phyloP scores from a whole-genome alignment of 441 rosid species.

The Iberis amara region DNA sequence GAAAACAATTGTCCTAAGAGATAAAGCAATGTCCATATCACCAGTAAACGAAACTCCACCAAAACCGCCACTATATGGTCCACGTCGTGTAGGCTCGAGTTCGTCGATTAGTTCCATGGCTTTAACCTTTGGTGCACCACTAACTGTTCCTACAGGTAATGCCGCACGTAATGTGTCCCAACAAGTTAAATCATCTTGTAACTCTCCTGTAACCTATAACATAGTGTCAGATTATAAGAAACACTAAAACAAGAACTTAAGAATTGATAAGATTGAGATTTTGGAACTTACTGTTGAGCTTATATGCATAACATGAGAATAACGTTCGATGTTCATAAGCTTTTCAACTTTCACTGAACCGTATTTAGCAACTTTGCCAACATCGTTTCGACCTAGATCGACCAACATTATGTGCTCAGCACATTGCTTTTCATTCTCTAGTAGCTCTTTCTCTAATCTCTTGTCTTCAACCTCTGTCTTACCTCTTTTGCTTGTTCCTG shows the following conservation, averaged over 20 bases:
- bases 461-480: slow-evolving; percentile 61
- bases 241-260: not conserved
- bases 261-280: no score
- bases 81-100: slow-evolving; percentile 65
- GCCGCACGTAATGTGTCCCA: slow-evolving; percentile 87
- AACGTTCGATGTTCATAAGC: slow-evolving; percentile 81
- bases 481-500: slow-evolving; percentile 81
- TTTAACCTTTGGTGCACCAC: slow-evolving; percentile 92
- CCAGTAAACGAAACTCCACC: slow-evolving; percentile 70
- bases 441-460: slow-evolving; percentile 45
- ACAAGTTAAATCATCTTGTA: slow-evolving; percentile 51
- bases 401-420: slow-evolving; percentile 90
- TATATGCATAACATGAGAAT: slow-evolving; percentile 94
- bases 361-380: slow-evolving; percentile 76
- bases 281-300: slow-evolving; percentile 71
- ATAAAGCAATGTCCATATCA: slow-evolving; percentile 73
- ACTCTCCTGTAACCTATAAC: slow-evolving; percentile 86
- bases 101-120: slow-evolving; percentile 87
- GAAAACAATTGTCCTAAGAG: slow-evolving; percentile 69
- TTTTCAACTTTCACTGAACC: slow-evolving; percentile 84
- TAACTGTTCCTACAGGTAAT: slow-evolving; percentile 83
- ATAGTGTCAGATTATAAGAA: no score
- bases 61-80: slow-evolving; percentile 87
- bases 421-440: slow-evolving; percentile 72
- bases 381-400: slow-evolving; percentile 82